Evolutionary conservation across 225 moss, liverwort and hornwort species (phyloP), one percentile per base, ranked within the genome.

Genomic region (Asterella californica): DNA sequence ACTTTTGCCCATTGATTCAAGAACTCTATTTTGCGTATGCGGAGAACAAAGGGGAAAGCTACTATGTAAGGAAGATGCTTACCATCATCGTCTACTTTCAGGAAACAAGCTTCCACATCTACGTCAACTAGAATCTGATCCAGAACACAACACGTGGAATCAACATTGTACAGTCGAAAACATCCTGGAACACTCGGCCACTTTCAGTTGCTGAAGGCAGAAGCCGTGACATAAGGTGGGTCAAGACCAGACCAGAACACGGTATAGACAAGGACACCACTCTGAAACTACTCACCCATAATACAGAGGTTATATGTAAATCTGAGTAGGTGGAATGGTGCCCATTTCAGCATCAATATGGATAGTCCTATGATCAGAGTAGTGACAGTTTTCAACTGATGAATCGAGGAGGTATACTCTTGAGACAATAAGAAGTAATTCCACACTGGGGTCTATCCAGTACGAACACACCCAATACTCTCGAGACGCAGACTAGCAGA

Each of bases 51-150:
- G 42, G 0, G 10, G 21, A 36, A 17, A 37, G 18, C 32, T 29
- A 10, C 36, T 15, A 33, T 65, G 18, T 34, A 72, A 46, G 10
- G 60, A 42, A 49, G 37, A 69, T 74, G 48, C 89, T 84, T 76
- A 99, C 99, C 99, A 82, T 99, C 86, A 71, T 99, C 99, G 74
- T 93, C 93, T 79, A 99, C 92, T 86, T 86, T 90, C 78, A 95
- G 83, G 82, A 81, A 82, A 64, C 84, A 89, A 70, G 80, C 90
- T 68, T 89, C 93, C 76, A 85, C 87, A 73, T 93, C 92, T 61
- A 99, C 83, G 29, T 86, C 84, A 70, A 90, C 88, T 79, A 87
- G 90, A 76, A 99, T 92, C 95, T 99, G 83, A 57, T 71, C 29
- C 36, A 60, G 15, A 62, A 34, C 14, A 76, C 72, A 60, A 60